These are phyloP conservation scores for Ballota nigra DNA, from an alignment of 257 asterid genomes.

Conservation along the genomic window DNA sequence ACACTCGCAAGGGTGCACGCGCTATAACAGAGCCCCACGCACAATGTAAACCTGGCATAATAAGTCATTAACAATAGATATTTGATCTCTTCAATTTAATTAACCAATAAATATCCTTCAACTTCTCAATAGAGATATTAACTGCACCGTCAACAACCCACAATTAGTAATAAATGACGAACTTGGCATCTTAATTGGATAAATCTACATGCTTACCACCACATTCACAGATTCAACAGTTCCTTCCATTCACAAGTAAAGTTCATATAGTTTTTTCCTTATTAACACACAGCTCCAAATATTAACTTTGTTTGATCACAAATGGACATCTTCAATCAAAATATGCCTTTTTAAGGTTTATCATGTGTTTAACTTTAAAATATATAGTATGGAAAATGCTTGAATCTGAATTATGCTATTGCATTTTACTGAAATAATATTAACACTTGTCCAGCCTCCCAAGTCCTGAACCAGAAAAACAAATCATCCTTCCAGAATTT, in stretches of 20 bases:
- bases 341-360: too few relatives aligned
- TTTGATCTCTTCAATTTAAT: background rate
- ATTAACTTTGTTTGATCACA: background rate
- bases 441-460: background rate
- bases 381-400: background rate
- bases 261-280: background rate
- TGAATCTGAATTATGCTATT: background rate
- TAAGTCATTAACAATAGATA: background rate
- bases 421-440: background rate
- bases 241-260: background rate
- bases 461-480: background rate
- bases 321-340: background rate
- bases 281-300: background rate
- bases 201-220: background rate
- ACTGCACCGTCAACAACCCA: background rate
- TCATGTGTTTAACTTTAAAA: too few relatives aligned
- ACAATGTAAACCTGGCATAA: background rate
- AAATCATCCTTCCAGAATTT: background rate
- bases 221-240: background rate
- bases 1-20: background rate
- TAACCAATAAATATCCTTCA: background rate
- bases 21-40: background rate
- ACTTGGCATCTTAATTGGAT: background rate
- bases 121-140: background rate
- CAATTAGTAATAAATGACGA: background rate